Percentiles rank a stretch among this genome's conserved stretches.
Conservation (phyloP, 208 protist species). For the Acanthamoeba triangularis region DNA sequence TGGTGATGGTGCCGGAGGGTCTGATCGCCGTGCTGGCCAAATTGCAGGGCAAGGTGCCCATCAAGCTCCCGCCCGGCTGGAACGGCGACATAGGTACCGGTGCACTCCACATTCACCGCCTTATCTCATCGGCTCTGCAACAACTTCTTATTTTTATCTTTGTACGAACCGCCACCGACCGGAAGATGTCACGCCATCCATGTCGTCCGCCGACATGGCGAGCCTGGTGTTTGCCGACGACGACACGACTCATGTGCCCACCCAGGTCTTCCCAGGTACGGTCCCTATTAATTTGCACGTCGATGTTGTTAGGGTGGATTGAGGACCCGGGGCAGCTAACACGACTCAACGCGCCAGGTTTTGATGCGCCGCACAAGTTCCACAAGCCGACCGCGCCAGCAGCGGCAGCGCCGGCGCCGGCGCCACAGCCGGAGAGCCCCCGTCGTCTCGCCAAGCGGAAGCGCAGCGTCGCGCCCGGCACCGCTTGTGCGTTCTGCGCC, state of each 20-base stretch:
- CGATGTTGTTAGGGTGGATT: no score
- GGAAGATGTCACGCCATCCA: neutral
- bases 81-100: neutral
- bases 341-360: neutral
- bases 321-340: no score
- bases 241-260: constrained; percentile 5
- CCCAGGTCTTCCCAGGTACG: constrained; percentile 15
- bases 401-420: neutral
- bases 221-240: constrained; percentile 15
- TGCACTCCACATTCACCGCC: neutral
- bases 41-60: constrained; percentile 24
- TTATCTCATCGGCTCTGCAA: no score
- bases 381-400: neutral
- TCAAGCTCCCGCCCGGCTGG: constrained; percentile 34
- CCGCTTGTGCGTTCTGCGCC: neutral
- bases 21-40: constrained; percentile 10
- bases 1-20: neutral
- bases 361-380: neutral
- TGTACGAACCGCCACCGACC: no score
- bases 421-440: neutral
- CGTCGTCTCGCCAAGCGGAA: neutral
- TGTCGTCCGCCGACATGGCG: neutral
- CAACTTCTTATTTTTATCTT: no score
- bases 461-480: neutral
- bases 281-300: no score